A percentile compares a stretch with the other conserved stretches of the same genome.
Evolutionary conservation across 306 rosid genomes (phyloP).

Genomic region (Bauhinia variegata): DNA sequence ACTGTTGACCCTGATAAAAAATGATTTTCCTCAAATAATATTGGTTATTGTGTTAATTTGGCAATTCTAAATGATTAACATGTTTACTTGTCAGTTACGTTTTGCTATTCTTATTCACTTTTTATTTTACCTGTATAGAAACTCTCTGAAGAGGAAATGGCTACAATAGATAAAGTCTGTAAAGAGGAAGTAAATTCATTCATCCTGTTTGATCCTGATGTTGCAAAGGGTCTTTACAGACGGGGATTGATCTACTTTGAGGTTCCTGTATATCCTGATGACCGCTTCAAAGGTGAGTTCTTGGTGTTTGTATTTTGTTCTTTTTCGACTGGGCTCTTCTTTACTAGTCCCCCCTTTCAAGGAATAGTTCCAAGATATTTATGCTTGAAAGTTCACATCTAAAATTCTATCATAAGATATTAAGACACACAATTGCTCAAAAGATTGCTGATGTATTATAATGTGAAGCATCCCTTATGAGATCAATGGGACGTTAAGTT

Average conservation of each 20-base stretch:
- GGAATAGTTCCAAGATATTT: background rate
- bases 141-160: constrained; percentile 87
- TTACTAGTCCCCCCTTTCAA: constrained; percentile 11
- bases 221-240: constrained; percentile 64
- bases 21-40: constrained; percentile 20
- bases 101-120: constrained; percentile 25
- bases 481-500: background rate
- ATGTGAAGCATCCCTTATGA: constrained; percentile 23
- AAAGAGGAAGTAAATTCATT: constrained; percentile 86
- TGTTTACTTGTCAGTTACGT: constrained; percentile 31
- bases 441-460: constrained; percentile 12
- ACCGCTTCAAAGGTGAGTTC: constrained; percentile 77
- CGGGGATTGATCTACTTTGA: constrained; percentile 85
- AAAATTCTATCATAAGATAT: background rate
- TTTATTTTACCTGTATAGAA: constrained; percentile 54
- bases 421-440: background rate
- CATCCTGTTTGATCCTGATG: constrained; percentile 65
- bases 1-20: constrained; percentile 31
- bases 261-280: constrained; percentile 81
- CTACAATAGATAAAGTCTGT: constrained; percentile 83
- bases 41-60: constrained; percentile 23
- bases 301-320: constrained; percentile 9
- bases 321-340: constrained; percentile 4
- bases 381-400: constrained; percentile 19
- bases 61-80: constrained; percentile 23